These are phyloP conservation scores for Lasiosphaeris hirsuta DNA, from an alignment of 495 filamentous ascomycete genomes.

Conservation along the genomic window DNA sequence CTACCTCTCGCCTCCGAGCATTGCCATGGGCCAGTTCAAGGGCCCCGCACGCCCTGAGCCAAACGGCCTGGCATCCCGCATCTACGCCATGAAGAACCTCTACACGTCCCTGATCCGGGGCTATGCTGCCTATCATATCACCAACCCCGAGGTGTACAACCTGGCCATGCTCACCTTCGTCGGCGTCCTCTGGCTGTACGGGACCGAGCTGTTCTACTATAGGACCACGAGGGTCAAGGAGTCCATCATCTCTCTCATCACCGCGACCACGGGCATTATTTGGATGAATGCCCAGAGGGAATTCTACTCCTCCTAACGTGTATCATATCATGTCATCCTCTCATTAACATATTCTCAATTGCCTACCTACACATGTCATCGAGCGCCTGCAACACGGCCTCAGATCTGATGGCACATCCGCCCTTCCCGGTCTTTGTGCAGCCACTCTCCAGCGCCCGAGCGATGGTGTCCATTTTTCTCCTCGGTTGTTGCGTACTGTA, in stretches of 20 bases:
- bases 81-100: conserved; percentile 35
- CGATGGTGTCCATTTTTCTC: conserved; percentile 14
- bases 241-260: conserved; percentile 18
- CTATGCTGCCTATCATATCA: conserved; percentile 34
- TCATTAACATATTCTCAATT: too few species aligned
- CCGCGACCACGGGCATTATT: conserved; percentile 15
- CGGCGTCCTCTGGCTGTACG: conserved; percentile 29
- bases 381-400: conserved; percentile 9
- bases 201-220: conserved; percentile 25
- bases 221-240: conserved; percentile 25
- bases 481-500: conserved; percentile 12
- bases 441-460: conserved; percentile 12
- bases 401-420: conserved; percentile 5
- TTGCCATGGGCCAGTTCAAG: conserved; percentile 25
- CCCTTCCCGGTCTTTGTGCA: conserved; percentile 11
- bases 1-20: conserved; percentile 17
- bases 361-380: conserved; percentile 2
- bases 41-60: conserved; percentile 28
- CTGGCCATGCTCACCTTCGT: conserved; percentile 28
- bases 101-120: conserved; percentile 31
- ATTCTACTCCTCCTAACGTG: conserved; percentile 19
- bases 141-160: conserved; percentile 30
- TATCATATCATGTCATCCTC: too few species aligned
- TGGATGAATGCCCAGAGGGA: conserved; percentile 33
- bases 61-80: conserved; percentile 26